These are phyloP conservation scores for Nitzschia inconspicua DNA, from an alignment of 108 stramenopile species.

Conservation along the genomic window DNA sequence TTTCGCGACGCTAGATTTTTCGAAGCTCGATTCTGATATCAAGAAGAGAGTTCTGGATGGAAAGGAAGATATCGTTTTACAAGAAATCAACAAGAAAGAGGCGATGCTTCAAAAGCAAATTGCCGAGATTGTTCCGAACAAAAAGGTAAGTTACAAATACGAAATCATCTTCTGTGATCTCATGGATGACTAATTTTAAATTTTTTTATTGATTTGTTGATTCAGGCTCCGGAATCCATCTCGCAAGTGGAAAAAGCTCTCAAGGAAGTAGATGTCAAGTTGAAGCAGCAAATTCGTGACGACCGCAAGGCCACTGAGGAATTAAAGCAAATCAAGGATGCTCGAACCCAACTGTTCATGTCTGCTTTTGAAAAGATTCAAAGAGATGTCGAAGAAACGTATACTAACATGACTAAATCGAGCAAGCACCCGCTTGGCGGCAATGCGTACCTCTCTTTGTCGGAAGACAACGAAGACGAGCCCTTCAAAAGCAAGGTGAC, in stretches of 20 bases:
- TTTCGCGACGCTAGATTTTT: conserved; percentile 79
- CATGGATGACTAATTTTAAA: background rate
- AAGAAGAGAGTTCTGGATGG: conserved; percentile 55
- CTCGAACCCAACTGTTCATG: conserved; percentile 78
- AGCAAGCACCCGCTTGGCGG: conserved; percentile 92
- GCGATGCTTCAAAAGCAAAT: conserved; percentile 71
- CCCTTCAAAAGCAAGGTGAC: conserved; percentile 96
- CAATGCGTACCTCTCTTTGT: conserved; percentile 80
- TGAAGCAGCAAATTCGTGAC: conserved; percentile 71
- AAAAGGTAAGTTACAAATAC: conserved; percentile 65
- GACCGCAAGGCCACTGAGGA: conserved; percentile 66
- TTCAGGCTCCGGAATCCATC: conserved; percentile 82
- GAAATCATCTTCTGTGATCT: background rate
- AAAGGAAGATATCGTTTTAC: conserved; percentile 71
- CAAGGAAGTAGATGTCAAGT: conserved; percentile 73
- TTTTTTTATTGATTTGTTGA: background rate
- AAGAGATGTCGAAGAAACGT: conserved; percentile 87
- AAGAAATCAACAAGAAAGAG: conserved; percentile 76
- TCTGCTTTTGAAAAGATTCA: conserved; percentile 88
- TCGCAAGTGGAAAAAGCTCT: conserved; percentile 66
- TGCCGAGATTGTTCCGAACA: conserved; percentile 93
- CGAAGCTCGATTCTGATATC: conserved; percentile 53
- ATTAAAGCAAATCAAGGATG: conserved; percentile 75
- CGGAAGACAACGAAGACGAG: conserved; percentile 91
- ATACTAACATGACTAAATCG: conserved; percentile 92